Percentiles rank a stretch among this genome's conserved stretches.
These are phyloP conservation scores for Aegilops bicornis DNA, from an alignment of 176 grass and related monocot species.

Conservation along the genomic window DNA sequence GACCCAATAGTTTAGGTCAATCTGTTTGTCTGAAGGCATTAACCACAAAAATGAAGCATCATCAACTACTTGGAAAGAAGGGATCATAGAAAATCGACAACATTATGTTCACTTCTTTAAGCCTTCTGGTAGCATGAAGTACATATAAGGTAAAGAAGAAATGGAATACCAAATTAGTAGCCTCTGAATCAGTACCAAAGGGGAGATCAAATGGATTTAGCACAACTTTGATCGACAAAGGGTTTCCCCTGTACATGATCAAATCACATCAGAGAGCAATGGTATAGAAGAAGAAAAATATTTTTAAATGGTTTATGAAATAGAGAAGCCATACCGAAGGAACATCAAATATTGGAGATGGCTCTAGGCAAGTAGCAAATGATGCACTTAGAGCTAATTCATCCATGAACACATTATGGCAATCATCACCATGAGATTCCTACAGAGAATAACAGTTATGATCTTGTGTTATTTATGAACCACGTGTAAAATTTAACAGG, in stretches of 20 bases:
- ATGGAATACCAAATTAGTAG: slow-evolving; percentile 52
- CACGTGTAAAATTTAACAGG: background rate
- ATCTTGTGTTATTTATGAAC: background rate
- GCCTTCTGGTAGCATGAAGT: background rate
- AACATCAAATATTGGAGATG: slow-evolving; percentile 34
- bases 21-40: background rate
- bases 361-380: slow-evolving; percentile 28
- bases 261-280: slow-evolving; percentile 1
- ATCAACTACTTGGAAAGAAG: slow-evolving; percentile 1
- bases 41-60: background rate
- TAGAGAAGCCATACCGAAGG: slow-evolving; percentile 35
- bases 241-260: slow-evolving; percentile 39
- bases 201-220: slow-evolving; percentile 83
- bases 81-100: background rate
- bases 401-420: slow-evolving; percentile 29
- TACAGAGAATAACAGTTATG: slow-evolving; percentile 30
- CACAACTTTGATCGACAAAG: slow-evolving; percentile 29
- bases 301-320: slow-evolving; percentile 2
- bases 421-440: slow-evolving; percentile 36
- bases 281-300: background rate
- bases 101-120: background rate
- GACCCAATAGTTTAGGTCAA: background rate
- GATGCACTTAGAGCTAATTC: slow-evolving; percentile 34
- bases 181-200: slow-evolving; percentile 44
- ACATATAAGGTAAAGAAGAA: slow-evolving; percentile 15